phyloP scores from a whole-genome alignment of 2,329 filamentous ascomycete genomes.

The Apiospora arundinis region DNA sequence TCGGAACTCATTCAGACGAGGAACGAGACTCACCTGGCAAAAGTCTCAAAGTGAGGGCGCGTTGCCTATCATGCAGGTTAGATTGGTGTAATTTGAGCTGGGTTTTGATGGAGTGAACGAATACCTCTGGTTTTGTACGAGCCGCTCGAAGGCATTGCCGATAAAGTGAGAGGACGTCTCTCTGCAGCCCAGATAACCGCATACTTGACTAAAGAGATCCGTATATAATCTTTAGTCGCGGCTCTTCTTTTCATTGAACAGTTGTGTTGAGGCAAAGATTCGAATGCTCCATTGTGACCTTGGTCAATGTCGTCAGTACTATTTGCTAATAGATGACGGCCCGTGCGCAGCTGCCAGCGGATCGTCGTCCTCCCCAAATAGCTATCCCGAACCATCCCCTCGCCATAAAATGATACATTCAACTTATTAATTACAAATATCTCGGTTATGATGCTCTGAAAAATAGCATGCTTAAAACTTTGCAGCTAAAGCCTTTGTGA shows the following conservation, averaged over 20 bases:
- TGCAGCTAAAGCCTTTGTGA: too few relatives aligned
- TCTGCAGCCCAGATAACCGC: constrained; percentile 86
- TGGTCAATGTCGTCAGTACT: constrained; percentile 11
- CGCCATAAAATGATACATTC: not conserved
- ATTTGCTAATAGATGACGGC: not conserved
- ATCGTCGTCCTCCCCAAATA: not conserved
- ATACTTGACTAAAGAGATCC: constrained; percentile 31
- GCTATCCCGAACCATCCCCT: not conserved
- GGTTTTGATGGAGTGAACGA: constrained; percentile 34
- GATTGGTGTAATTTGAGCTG: constrained; percentile 11
- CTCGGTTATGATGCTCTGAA: too few relatives aligned
- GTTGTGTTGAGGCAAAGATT: not conserved
- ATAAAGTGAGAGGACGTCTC: constrained; percentile 86
- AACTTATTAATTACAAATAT: too few relatives aligned
- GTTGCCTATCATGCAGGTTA: constrained; percentile 50
- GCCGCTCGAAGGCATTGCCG: constrained; percentile 83
- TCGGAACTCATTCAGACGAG: not conserved
- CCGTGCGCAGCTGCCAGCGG: not conserved
- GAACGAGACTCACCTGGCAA: constrained; percentile 60
- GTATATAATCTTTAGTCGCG: not conserved
- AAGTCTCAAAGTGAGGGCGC: constrained; percentile 67
- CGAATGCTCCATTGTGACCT: not conserved
- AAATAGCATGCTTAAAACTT: too few relatives aligned
- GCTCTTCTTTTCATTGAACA: not conserved
- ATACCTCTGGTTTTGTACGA: constrained; percentile 78